These are phyloP conservation scores for Naematelia aurantialba DNA, from an alignment of 768 basidiomycete species.

Conservation along the genomic window DNA sequence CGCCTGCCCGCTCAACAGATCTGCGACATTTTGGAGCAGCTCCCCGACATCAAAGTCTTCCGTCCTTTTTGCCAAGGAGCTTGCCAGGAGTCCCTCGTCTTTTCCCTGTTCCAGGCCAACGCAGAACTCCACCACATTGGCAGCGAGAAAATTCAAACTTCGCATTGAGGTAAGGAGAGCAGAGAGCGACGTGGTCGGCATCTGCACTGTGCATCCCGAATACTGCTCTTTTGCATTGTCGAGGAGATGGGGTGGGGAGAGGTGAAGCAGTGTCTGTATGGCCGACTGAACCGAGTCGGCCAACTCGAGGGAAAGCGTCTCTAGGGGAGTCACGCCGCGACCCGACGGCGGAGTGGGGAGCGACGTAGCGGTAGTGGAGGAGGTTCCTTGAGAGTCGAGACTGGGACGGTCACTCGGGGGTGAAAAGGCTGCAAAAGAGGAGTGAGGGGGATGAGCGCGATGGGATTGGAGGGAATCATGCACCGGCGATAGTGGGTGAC, in stretches of 20 bases:
- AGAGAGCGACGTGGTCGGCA: constrained; percentile 82
- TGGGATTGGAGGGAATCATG: constrained; percentile 11
- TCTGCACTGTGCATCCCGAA: constrained; percentile 77
- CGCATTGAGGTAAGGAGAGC: constrained; percentile 89
- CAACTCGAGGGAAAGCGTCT: constrained; percentile 69
- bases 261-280: constrained; percentile 83
- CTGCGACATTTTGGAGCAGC: constrained; percentile 80
- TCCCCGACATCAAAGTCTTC: constrained; percentile 90
- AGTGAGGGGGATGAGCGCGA: constrained; percentile 13
- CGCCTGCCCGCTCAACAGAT: constrained; percentile 77
- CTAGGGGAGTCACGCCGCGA: constrained; percentile 27
- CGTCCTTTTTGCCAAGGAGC: constrained; percentile 13
- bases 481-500: constrained; percentile 57
- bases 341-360: background rate
- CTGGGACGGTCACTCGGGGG: constrained; percentile 6
- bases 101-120: constrained; percentile 7
- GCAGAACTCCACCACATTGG: constrained; percentile 52
- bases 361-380: background rate
- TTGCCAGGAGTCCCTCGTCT: constrained; percentile 16
- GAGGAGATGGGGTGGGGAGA: constrained; percentile 82
- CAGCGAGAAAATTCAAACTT: constrained; percentile 86
- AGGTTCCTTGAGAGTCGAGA: background rate
- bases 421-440: constrained; percentile 7
- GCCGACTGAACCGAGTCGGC: constrained; percentile 87
- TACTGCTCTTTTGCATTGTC: constrained; percentile 93